Evolutionary conservation across 176 grass and related monocot genomes (phyloP).

Genomic region (Paspalum vaginatum): DNA sequence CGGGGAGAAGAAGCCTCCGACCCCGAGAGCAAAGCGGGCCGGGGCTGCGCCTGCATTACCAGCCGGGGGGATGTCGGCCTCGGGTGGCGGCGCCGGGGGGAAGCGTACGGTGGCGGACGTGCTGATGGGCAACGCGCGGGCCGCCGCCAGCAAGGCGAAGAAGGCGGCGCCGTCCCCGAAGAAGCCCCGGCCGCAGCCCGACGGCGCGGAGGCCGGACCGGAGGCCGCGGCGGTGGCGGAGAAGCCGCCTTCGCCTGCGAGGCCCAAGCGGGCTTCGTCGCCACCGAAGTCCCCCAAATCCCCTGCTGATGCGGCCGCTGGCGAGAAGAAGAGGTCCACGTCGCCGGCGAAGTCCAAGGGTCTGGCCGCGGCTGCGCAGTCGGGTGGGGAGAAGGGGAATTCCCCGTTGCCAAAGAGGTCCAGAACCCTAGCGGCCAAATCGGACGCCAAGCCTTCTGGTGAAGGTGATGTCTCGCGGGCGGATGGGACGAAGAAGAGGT

Average conservation of each 20-base stretch:
- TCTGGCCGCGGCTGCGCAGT: constrained; percentile 1
- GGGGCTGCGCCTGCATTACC: constrained; percentile 11
- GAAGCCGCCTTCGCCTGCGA: constrained; percentile 37
- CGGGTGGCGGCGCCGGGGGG: constrained; percentile 24
- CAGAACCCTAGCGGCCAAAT: constrained; percentile 63
- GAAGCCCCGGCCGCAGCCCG: constrained; percentile 50
- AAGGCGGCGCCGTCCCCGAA: constrained; percentile 63
- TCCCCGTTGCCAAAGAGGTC: constrained; percentile 52
- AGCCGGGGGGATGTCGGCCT: constrained; percentile 53
- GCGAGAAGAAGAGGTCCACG: constrained; percentile 29
- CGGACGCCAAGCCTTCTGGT: constrained; percentile 37
- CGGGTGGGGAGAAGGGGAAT: constrained; percentile 33
- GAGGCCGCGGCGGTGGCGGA: constrained; percentile 34
- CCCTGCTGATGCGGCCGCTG: not conserved
- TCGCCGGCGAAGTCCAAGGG: constrained; percentile 46
- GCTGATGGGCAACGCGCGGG: constrained; percentile 87
- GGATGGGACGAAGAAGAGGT: constrained; percentile 26
- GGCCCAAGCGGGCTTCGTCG: constrained; percentile 47
- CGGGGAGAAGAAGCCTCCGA: constrained; percentile 37
- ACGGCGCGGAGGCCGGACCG: constrained; percentile 27
- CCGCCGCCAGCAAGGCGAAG: constrained; percentile 58
- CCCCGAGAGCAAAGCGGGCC: constrained; percentile 30
- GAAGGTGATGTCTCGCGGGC: constrained; percentile 11
- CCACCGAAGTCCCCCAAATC: constrained; percentile 42
- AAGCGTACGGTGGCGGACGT: constrained; percentile 85